A percentile compares a stretch with the other conserved stretches of the same genome.
phyloP scores from a whole-genome alignment of 2,329 filamentous ascomycete genomes.

The Monosporascus sp. region DNA sequence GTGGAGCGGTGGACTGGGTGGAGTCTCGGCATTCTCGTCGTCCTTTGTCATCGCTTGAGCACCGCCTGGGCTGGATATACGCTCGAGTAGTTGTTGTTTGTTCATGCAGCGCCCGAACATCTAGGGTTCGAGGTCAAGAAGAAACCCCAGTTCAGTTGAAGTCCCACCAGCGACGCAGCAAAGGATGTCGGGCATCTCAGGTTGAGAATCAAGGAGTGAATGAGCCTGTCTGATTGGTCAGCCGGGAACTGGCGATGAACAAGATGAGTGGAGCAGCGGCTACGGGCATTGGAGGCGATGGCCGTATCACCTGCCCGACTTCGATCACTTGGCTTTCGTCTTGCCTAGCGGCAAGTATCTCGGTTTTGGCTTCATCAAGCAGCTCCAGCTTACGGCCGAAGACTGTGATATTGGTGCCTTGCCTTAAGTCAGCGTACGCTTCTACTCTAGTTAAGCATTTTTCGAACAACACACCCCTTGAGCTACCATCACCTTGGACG shows the following conservation, averaged over 20 bases:
- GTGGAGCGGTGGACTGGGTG: conserved; percentile 6
- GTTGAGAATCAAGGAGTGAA: conserved; percentile 5
- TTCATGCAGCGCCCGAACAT: conserved; percentile 22
- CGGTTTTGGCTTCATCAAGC: background rate
- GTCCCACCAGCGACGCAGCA: conserved; percentile 24
- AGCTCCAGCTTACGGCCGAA: conserved; percentile 1
- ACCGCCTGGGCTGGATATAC: conserved; percentile 14
- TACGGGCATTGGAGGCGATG: background rate
- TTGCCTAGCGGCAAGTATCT: conserved; percentile 1
- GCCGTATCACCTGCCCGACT: background rate
- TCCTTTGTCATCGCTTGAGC: conserved; percentile 17
- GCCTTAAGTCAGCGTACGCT: background rate
- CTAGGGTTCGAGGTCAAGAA: conserved; percentile 14
- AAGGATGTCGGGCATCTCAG: conserved; percentile 16
- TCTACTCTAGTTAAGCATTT: background rate
- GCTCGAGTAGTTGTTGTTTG: conserved; percentile 21
- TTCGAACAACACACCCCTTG: background rate
- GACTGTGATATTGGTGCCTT: conserved; percentile 1
- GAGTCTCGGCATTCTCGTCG: conserved; percentile 7
- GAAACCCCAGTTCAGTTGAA: conserved; percentile 17
- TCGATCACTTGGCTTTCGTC: background rate
- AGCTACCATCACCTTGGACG: background rate
- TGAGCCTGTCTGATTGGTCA: background rate
- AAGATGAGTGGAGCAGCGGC: background rate
- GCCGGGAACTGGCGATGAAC: background rate